Evolutionary conservation across 2,329 filamentous ascomycete genomes (phyloP).

Genomic region (Cercospora sp.): DNA sequence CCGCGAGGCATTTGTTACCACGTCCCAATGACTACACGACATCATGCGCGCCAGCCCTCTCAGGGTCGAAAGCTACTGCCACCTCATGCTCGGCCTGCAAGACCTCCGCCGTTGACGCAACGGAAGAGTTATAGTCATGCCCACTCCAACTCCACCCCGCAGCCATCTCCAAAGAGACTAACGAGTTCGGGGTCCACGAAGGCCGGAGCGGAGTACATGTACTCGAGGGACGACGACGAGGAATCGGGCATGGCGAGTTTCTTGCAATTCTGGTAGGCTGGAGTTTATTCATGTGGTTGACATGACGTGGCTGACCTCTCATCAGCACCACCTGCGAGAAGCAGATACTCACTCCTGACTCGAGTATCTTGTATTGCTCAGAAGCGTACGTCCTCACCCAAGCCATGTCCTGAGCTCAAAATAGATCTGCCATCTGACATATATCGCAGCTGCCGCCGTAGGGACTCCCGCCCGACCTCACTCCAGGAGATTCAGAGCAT

Average conservation of each 20-base stretch:
- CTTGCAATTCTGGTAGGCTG: conserved; percentile 53
- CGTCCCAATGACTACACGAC: conserved; percentile 30
- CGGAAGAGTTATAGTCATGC: conserved; percentile 28
- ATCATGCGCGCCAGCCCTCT: conserved; percentile 31
- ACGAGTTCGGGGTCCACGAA: conserved; percentile 26
- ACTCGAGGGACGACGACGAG: conserved; percentile 34
- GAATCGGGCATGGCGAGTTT: conserved; percentile 56
- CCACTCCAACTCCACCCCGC: conserved; percentile 17
- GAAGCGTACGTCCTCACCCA: conserved; percentile 54
- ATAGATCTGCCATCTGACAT: conserved; percentile 16
- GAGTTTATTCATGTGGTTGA: neutral
- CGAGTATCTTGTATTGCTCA: conserved; percentile 63
- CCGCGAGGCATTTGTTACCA: neutral
- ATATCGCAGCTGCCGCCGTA: conserved; percentile 47
- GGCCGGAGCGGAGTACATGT: conserved; percentile 17
- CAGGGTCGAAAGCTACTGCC: conserved; percentile 33
- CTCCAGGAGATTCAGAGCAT: conserved; percentile 24
- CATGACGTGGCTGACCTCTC: conserved; percentile 13
- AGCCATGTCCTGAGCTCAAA: neutral
- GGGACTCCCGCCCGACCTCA: conserved; percentile 39
- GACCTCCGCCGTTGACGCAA: conserved; percentile 29
- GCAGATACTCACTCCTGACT: conserved; percentile 63
- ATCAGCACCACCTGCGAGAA: conserved; percentile 64
- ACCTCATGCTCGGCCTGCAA: conserved; percentile 30
- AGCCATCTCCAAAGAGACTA: conserved; percentile 18